Percentiles rank a stretch among this genome's conserved stretches.
Conservation (phyloP, 2,329 filamentous ascomycete genomes). For the Cordyceps cateniannulata region DNA sequence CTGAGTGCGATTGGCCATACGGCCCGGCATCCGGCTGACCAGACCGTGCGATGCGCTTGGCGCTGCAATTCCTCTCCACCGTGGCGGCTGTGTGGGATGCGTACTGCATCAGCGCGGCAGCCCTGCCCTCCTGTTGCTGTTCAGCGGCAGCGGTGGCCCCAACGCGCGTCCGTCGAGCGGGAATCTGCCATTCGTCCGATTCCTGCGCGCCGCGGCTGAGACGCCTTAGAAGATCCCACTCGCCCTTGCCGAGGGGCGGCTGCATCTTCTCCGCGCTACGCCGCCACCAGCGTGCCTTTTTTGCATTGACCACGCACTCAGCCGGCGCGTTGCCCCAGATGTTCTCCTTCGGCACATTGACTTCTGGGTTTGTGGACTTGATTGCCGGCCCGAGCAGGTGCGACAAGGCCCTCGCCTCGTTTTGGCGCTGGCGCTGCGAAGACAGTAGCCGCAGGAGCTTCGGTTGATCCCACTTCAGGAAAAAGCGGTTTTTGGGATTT, state of each 20-base stretch:
- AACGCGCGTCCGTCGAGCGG: slow-evolving; percentile 15
- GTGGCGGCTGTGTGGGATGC: background rate
- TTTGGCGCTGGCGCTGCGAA: slow-evolving; percentile 34
- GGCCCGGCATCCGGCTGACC: slow-evolving; percentile 32
- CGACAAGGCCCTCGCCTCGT: slow-evolving; percentile 15
- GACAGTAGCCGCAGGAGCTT: slow-evolving; percentile 37
- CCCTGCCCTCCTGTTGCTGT: background rate
- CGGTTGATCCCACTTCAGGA: slow-evolving; percentile 42
- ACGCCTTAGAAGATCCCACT: slow-evolving; percentile 50
- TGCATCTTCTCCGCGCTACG: slow-evolving; percentile 37
- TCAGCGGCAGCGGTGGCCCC: background rate
- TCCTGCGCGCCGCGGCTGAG: slow-evolving; percentile 37
- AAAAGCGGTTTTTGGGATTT: slow-evolving; percentile 24
- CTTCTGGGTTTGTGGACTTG: slow-evolving; percentile 28
- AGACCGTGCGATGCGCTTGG: slow-evolving; percentile 24
- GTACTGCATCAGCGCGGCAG: background rate
- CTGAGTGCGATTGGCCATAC: slow-evolving; percentile 27
- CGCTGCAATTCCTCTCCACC: background rate
- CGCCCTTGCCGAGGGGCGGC: slow-evolving; percentile 45
- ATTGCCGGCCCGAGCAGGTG: slow-evolving; percentile 22
- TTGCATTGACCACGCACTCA: slow-evolving; percentile 33
- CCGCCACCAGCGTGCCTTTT: slow-evolving; percentile 43
- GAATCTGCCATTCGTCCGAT: slow-evolving; percentile 30
- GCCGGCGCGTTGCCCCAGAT: slow-evolving; percentile 43
- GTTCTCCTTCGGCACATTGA: slow-evolving; percentile 34